These are phyloP conservation scores for Apophysomyces sp. DNA, from an alignment of 371 early-diverging fungal genomes.

Conservation along the genomic window DNA sequence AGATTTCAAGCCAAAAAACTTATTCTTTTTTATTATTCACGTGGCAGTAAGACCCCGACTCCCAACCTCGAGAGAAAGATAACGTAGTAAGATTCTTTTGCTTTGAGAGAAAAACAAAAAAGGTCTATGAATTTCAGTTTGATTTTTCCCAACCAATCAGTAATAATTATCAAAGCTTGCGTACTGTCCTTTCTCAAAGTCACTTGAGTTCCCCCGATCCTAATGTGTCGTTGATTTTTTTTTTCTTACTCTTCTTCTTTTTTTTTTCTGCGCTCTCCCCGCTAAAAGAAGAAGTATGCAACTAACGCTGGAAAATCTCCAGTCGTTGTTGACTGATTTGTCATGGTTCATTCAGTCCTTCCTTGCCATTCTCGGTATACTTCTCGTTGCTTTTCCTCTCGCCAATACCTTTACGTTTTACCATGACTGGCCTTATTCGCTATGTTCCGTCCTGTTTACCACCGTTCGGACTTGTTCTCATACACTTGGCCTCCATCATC, in stretches of 20 bases:
- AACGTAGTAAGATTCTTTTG: too few species aligned
- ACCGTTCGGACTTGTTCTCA: conserved; percentile 2
- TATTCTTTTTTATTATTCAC: too few species aligned
- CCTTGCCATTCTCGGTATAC: conserved; percentile 13
- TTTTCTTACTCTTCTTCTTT: background rate
- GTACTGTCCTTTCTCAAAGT: background rate
- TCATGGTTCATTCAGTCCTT: conserved; percentile 18
- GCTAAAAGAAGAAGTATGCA: background rate
- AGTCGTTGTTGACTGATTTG: conserved; percentile 14
- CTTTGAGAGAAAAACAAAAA: too few species aligned
- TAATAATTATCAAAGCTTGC: too few species aligned
- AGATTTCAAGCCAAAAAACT: too few species aligned
- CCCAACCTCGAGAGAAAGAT: too few species aligned
- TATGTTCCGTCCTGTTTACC: background rate
- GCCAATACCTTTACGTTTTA: conserved; percentile 12
- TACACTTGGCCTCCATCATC: conserved; percentile 1
- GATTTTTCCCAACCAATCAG: too few species aligned
- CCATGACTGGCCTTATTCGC: conserved; percentile 12
- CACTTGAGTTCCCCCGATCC: background rate
- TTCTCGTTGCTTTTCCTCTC: conserved; percentile 17
- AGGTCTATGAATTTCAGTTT: too few species aligned
- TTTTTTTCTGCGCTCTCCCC: background rate
- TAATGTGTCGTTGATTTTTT: background rate
- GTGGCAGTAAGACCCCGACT: too few species aligned
- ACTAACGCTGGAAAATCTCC: conserved; percentile 20